Conservation (phyloP, 345 rosid species). For the Ceriops decandra region DNA sequence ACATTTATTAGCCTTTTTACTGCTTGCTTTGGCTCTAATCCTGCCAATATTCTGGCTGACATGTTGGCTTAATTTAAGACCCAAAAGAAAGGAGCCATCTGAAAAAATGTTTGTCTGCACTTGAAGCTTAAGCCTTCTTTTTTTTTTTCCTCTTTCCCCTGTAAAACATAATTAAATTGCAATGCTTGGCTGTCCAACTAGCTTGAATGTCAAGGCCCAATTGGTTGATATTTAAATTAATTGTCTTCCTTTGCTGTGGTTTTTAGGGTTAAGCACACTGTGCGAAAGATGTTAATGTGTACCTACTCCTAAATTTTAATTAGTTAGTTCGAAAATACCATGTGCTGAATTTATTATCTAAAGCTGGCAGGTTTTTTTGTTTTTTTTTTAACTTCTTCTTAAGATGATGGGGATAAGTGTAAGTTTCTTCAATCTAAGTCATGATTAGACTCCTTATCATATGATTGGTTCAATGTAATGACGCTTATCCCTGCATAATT, state of each 20-base stretch:
- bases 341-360: constrained; percentile 1
- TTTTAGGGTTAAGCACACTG: too few species aligned
- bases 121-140: background rate
- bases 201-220: too few species aligned
- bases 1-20: constrained; percentile 36
- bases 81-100: constrained; percentile 11
- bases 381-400: constrained; percentile 4
- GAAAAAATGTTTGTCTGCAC: constrained; percentile 26
- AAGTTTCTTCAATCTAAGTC: constrained; percentile 18
- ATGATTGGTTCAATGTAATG: constrained; percentile 26
- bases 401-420: constrained; percentile 44
- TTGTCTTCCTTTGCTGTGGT: too few species aligned
- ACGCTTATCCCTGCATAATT: constrained; percentile 18
- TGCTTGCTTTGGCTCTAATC: constrained; percentile 27
- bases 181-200: too few species aligned
- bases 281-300: too few species aligned
- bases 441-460: constrained; percentile 31
- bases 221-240: too few species aligned
- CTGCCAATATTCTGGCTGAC: constrained; percentile 39
- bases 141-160: too few species aligned
- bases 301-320: too few species aligned
- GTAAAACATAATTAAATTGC: too few species aligned
- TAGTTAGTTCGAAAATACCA: too few species aligned
- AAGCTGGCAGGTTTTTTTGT: constrained; percentile 24
- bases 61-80: constrained; percentile 41